Evolutionary conservation across 1,139 yeast genomes (phyloP).

Genomic region (Nadsonia commutata): DNA sequence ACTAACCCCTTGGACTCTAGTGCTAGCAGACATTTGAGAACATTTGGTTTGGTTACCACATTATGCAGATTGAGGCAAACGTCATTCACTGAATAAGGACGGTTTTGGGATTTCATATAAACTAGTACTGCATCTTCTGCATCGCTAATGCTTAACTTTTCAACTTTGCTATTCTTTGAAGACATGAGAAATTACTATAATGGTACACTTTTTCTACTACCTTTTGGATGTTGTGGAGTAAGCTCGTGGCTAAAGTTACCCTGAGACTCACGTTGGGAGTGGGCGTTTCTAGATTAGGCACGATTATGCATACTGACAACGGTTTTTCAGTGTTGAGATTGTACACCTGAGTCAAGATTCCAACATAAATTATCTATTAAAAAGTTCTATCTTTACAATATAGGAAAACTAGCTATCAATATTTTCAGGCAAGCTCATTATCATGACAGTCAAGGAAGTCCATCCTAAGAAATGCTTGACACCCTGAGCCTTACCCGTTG

Average conservation of each 20-base stretch:
- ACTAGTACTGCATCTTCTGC: neutral
- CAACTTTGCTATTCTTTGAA: too few relatives aligned
- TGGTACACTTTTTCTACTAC: too few relatives aligned
- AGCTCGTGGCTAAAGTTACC: too few relatives aligned
- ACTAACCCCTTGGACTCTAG: neutral
- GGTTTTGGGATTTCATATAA: neutral
- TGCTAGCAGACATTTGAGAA: neutral
- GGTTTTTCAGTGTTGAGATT: too few relatives aligned
- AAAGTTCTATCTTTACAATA: too few relatives aligned
- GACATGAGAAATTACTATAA: too few relatives aligned
- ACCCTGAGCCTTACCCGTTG: conserved; percentile 61
- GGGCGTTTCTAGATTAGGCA: too few relatives aligned
- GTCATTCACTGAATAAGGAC: neutral
- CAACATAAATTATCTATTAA: too few relatives aligned
- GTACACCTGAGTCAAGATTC: too few relatives aligned
- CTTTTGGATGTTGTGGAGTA: too few relatives aligned
- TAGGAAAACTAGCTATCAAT: conserved; percentile 5
- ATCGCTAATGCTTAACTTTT: neutral
- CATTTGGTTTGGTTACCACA: neutral
- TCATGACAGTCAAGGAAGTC: conserved; percentile 70
- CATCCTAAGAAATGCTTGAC: conserved; percentile 89
- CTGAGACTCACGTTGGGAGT: too few relatives aligned
- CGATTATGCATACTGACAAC: too few relatives aligned
- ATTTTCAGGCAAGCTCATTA: conserved; percentile 64
- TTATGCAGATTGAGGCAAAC: neutral